Base-by-base conservation (phyloP, 1,284 basidiomycete species). In the Ganoderma lingzhi region DNA sequence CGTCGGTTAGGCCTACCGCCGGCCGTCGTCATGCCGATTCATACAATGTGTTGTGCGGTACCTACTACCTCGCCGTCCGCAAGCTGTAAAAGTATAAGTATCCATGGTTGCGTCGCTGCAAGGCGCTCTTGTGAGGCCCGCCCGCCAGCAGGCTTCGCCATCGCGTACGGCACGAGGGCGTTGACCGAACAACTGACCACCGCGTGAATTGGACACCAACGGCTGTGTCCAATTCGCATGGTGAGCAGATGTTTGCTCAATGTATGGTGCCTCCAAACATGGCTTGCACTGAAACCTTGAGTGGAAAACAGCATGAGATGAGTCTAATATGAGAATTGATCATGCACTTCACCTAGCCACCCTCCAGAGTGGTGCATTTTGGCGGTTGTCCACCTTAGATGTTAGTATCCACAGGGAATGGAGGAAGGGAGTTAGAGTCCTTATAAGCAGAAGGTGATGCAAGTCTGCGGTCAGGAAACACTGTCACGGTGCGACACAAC, bases 211-310 rank as follows among this genome's bases (percentile, higher is more conserved):
- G 66, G 42, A 66, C 66, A 62, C 45, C 64, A 15, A 23, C 0
- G 12, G 9, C 14, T 63, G 62, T 70, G 70, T 63, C 53, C 62
- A 71, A 71, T 68, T 44, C 42, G 53, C 37, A 61, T 48, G 60
- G 39, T 61, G 67, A 17, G 58, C 66, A 64, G 64, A 51, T 68
- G 66, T 71, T 71, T 39, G 45, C 32, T 42, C 51, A 62, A 58
- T 62, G 66, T 64, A 41, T 14, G 53, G 61, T 62, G 32, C 64
- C 39, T n/a, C 39, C 14, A 17, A 14, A n/a, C 35, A 23, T 28
- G 12, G 1, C 30, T 17, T 35, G 14, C 28, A 23, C 23, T 51
- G 23, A 28, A 51, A 28, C 23, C 23, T 23, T 19, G 30, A 23
- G 37, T 23, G 14, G 59, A 39, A 41, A 35, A 17, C 44, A 58